These are phyloP conservation scores for Entrophospora sp. DNA, from an alignment of 192 early-diverging fungal species.

Conservation along the genomic window DNA sequence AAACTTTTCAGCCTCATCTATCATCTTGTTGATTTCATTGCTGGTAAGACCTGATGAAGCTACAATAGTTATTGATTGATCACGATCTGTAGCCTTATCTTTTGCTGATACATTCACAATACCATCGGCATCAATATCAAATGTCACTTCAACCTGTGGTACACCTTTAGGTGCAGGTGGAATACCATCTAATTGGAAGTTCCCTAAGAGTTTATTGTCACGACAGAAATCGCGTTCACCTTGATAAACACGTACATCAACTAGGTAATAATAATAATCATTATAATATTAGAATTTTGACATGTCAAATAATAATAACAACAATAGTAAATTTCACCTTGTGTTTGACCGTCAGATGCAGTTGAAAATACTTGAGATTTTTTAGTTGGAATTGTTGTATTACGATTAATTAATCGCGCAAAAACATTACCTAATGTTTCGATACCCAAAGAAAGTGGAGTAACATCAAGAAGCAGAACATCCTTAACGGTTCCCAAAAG, in stretches of 20 bases:
- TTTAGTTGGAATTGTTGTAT: conserved; percentile 99
- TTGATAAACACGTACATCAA: conserved; percentile 98
- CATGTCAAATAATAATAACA: too few relatives aligned
- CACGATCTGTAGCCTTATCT: conserved; percentile 93
- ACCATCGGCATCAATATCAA: conserved; percentile 99
- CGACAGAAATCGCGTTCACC: conserved; percentile 95
- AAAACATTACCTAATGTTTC: conserved; percentile 98
- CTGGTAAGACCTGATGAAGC: conserved; percentile 89
- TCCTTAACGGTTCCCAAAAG: conserved; percentile 93
- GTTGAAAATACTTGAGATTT: conserved; percentile 99
- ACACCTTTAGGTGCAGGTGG: conserved; percentile 93
- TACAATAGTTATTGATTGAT: conserved; percentile 93
- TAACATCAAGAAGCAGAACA: conserved; percentile 93
- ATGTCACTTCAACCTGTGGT: conserved; percentile 97
- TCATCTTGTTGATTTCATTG: conserved; percentile 96
- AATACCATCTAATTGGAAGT: conserved; percentile 92
- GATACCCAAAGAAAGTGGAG: conserved; percentile 95
- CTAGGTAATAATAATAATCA: too few relatives aligned
- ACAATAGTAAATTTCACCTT: conserved; percentile 95
- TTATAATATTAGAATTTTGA: too few relatives aligned
- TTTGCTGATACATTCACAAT: conserved; percentile 95
- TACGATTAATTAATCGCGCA: conserved; percentile 92
- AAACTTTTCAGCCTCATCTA: conserved; percentile 79
- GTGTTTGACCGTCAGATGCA: conserved; percentile 95
- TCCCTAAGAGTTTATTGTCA: conserved; percentile 97